A percentile compares a stretch with the other conserved stretches of the same genome.
phyloP scores from a whole-genome alignment of 768 basidiomycete genomes.

The Gelatoporia subvermispora region DNA sequence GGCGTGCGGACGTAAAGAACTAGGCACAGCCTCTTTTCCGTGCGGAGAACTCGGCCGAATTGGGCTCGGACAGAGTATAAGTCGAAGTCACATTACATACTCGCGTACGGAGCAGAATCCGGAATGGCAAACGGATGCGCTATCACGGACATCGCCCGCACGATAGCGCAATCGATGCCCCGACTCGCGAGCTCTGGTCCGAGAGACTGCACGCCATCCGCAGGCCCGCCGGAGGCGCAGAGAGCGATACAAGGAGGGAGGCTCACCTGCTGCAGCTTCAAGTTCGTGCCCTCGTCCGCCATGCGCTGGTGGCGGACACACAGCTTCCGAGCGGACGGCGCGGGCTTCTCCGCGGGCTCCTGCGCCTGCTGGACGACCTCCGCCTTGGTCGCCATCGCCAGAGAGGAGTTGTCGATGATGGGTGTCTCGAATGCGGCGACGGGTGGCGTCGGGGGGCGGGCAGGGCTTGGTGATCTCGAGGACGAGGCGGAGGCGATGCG shows the following conservation, averaged over 20 bases:
- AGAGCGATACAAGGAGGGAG: too few species aligned
- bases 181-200: too few species aligned
- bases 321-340: conserved; percentile 59
- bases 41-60: too few species aligned
- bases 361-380: neutral
- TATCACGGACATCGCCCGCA: too few species aligned
- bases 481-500: conserved; percentile 36
- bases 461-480: conserved; percentile 19
- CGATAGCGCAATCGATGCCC: too few species aligned
- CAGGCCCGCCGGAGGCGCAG: too few species aligned
- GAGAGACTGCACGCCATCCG: too few species aligned
- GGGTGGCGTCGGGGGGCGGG: conserved; percentile 19
- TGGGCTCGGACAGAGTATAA: neutral
- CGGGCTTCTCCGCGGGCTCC: conserved; percentile 9
- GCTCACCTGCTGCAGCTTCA: conserved; percentile 84
- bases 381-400: conserved; percentile 4
- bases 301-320: conserved; percentile 94
- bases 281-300: conserved; percentile 92
- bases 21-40: too few species aligned
- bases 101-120: too few species aligned
- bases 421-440: conserved; percentile 21
- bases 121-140: too few species aligned
- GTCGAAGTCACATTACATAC: too few species aligned
- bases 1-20: too few species aligned
- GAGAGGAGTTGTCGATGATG: conserved; percentile 12